Percentiles rank a stretch among this genome's conserved stretches.
Conservation (phyloP, 2,329 filamentous ascomycete species). For the Colletotrichum camelliae region DNA sequence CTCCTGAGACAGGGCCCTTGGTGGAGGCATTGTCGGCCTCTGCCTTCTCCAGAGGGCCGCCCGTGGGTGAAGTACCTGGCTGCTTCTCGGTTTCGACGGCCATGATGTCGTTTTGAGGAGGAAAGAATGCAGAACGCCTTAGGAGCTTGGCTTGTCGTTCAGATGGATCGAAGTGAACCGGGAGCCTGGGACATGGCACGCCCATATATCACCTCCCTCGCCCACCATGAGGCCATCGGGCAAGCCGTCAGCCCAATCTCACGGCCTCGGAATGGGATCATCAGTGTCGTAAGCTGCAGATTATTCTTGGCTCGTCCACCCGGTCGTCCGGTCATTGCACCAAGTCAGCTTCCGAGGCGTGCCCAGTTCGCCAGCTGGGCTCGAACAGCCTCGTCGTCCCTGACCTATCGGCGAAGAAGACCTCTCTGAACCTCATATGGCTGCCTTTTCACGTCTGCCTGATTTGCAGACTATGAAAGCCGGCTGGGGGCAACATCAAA, state of each 20-base stretch:
- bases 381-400: not conserved
- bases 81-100: not conserved
- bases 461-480: not conserved
- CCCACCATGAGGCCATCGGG: not conserved
- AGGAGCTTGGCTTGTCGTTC: not conserved
- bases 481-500: not conserved
- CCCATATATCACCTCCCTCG: not conserved
- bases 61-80: not conserved
- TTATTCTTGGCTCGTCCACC: not conserved
- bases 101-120: not conserved
- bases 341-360: not conserved
- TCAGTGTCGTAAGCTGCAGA: not conserved
- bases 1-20: not conserved
- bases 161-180: not conserved
- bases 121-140: fast-evolving
- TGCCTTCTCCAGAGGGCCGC: not conserved
- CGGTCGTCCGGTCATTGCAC: not conserved
- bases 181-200: not conserved
- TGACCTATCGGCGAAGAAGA: not conserved
- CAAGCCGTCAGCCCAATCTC: not conserved
- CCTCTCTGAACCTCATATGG: not conserved
- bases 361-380: not conserved
- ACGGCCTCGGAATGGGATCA: not conserved
- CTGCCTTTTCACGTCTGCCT: not conserved
- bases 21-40: not conserved